A percentile compares a stretch with the other conserved stretches of the same genome.
Conservation (phyloP, 202 grass and related monocot genomes). For the Zizania palustris region DNA sequence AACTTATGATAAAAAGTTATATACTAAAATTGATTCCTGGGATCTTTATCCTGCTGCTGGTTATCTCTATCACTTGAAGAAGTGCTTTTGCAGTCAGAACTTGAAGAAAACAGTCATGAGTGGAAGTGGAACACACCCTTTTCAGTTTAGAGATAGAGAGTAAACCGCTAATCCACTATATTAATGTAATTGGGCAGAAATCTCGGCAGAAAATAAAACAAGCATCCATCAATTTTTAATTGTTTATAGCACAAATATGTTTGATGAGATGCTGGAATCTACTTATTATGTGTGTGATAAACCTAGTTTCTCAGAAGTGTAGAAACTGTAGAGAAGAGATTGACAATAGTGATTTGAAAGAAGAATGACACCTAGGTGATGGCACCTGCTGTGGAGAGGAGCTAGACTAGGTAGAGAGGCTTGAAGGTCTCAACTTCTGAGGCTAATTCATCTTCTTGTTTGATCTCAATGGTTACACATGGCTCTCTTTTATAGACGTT, state of each 20-base stretch:
- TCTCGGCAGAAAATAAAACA: not conserved
- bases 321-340: too few species aligned
- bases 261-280: constrained; percentile 4
- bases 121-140: not conserved
- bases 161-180: not conserved
- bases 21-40: constrained; percentile 12
- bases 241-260: not conserved
- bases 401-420: not conserved
- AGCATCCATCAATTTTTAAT: constrained; percentile 1
- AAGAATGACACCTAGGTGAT: too few species aligned
- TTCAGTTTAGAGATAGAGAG: not conserved
- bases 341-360: too few species aligned
- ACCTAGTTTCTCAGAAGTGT: too few species aligned
- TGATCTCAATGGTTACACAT: not conserved
- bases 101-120: not conserved
- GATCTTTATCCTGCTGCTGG: not conserved
- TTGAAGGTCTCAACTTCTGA: not conserved
- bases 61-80: constrained; percentile 2
- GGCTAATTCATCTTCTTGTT: not conserved
- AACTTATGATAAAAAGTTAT: constrained; percentile 5
- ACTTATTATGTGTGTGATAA: not conserved
- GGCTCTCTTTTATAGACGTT: not conserved
- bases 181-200: not conserved
- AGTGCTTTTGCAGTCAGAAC: constrained; percentile 1
- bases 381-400: not conserved